Base-by-base conservation (phyloP, 2,329 filamentous ascomycete genomes). In the Penicillium sp. region DNA sequence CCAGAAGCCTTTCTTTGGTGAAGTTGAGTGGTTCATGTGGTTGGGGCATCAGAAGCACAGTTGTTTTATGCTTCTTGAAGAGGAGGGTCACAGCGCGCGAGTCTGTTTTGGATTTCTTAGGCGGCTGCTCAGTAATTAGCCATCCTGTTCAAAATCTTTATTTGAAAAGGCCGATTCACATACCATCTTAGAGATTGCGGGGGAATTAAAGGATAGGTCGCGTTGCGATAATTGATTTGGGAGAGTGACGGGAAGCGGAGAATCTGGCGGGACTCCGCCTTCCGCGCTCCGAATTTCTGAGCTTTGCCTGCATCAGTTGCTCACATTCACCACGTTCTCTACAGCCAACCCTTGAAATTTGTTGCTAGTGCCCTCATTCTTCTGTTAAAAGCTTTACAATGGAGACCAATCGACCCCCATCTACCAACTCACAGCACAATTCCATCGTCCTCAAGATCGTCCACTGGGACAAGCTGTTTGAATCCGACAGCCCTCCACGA, bases 61-160 rank as follows among this genome's bases (percentile, higher is more conserved):
- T 92, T 66, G 86, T 84, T 57, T 85, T 84, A 69, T 88, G 86
- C 71, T 89, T 83, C 73, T 91, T 91, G 77, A 93, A 86, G 59
- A 87, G 83, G 55, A 93, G 77, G 10, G 88, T 90, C 66, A 84
- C 80, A 64, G 82, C 78, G n/a, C 80, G 76, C 45, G 85, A 80
- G 48, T 71, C 67, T 29, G 66, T 49, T 25, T 69, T 68, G 23
- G 61, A 43, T 57, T 61, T 50, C 31, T 57, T 58, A 13, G 58
- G 66, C 25, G 56, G 57, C 63, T 67, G 35, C 19, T 40, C 25
- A 15, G n/a, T 54, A 9, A 35, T 57, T 43, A 57, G 43, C 9
- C 2, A 42, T 17, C 2, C 9, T 48, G 6, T 52, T 19, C 10
- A 1, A 33, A 25, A 50, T 41, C 7, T 46, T 23, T 13, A 23